Percentiles rank a stretch among this genome's conserved stretches.
Conservation (phyloP, 2,329 filamentous ascomycete genomes). For the Alternaria triticina region DNA sequence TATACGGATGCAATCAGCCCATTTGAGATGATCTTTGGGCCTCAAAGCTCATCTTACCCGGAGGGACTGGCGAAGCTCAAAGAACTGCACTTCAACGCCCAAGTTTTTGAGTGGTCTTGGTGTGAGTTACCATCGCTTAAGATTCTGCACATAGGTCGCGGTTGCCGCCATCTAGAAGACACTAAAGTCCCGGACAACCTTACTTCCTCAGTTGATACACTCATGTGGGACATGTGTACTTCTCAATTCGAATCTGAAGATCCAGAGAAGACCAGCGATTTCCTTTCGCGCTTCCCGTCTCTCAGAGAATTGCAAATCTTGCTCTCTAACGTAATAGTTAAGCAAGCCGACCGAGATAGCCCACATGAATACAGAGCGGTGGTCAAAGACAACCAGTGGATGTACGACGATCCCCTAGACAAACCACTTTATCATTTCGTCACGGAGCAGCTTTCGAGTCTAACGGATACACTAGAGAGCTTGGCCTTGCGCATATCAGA, state of each 20-base stretch:
- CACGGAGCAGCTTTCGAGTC: background rate
- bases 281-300: background rate
- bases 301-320: background rate
- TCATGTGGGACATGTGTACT: background rate
- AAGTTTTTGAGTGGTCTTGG: background rate
- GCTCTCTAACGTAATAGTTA: background rate
- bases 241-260: background rate
- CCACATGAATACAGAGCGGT: background rate
- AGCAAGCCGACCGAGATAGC: background rate
- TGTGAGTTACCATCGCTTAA: background rate
- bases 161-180: background rate
- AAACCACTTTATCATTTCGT: background rate
- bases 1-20: background rate
- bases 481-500: background rate
- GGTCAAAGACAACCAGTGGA: background rate
- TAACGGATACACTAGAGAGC: background rate
- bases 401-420: background rate
- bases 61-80: slow-evolving; percentile 1
- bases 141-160: background rate
- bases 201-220: background rate
- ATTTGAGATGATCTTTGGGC: background rate
- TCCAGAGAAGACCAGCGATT: background rate
- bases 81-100: background rate
- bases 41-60: background rate
- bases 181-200: background rate